These are phyloP conservation scores for Mrakia frigida DNA, from an alignment of 768 basidiomycete species.

Conservation along the genomic window DNA sequence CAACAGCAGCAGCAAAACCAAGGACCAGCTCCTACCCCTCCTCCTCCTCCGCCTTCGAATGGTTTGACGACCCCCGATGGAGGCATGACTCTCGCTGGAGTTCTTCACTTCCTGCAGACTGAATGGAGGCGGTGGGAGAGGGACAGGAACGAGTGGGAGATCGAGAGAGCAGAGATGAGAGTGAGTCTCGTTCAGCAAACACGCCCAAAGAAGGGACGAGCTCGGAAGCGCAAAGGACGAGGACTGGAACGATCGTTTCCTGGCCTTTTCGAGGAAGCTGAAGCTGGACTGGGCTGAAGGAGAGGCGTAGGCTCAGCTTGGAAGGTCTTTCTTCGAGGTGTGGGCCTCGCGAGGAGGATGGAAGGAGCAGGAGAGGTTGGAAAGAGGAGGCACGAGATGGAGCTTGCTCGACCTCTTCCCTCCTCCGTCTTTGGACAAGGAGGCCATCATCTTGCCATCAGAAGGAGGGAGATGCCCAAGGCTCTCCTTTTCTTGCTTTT, in stretches of 20 bases:
- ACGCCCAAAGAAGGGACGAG: neutral
- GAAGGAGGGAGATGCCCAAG: neutral
- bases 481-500: neutral
- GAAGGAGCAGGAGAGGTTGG: neutral
- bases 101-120: constrained; percentile 94
- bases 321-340: neutral
- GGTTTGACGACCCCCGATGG: constrained; percentile 5
- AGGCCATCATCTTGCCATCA: neutral
- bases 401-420: neutral
- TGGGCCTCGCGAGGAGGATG: neutral
- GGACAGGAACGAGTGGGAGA: constrained; percentile 99
- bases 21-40: neutral
- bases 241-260: neutral
- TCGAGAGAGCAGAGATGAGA: constrained; percentile 98
- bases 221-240: neutral
- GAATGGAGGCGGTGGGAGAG: constrained; percentile 95
- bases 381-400: constrained; percentile 7
- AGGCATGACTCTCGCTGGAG: constrained; percentile 71
- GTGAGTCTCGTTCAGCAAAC: constrained; percentile 52
- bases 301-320: neutral
- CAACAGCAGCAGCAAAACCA: constrained; percentile 27
- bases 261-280: neutral
- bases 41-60: constrained; percentile 15
- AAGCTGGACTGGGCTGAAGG: neutral
- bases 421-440: neutral